Evolutionary conservation across 352 stramenopile species (phyloP), one percentile per base, ranked within the genome.

Genomic region (Phytopythium ostracodes): DNA sequence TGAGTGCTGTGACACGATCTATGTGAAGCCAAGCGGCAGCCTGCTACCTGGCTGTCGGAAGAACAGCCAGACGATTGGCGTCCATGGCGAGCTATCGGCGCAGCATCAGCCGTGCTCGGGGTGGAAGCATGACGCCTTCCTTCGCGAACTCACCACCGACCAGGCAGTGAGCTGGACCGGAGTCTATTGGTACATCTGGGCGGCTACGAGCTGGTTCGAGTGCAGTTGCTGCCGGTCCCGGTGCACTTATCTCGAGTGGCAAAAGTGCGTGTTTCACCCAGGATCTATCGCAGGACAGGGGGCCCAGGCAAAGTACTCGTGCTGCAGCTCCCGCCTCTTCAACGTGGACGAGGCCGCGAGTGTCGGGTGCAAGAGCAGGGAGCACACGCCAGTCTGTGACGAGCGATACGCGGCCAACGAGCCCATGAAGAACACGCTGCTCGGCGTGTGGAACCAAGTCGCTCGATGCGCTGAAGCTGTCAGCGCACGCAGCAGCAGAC

Each of bases 151-250:
- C 2, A 64, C 73, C 7, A 63, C 67, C 12, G 65, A 81, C 25
- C 78, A 73, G 40, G 67, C 59, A 1, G 72, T 88, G 44, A 71
- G 68, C 4, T 97, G 87, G 87, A 76, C 65, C 22, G 74, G 66
- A 0, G 73, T 77, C 0, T 97, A 94, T 58, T 97, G 90, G 89
- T 82, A 85, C 51, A 51, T 96, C 6, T 97, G 84, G 88, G 85
- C 76, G 1, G 79, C 77, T 14, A 85, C 68, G 8, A 76, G 81
- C 29, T 67, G 62, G 29, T 87, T 92, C 27, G 52, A 59, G n/a
- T 96, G 85, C 58, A 62, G 25, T 14, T 60, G 65, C 10, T 94
- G 81, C 62, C 73, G 68, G 14, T 62, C 69, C 14, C 67, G 54
- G 27, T 87, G 67, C 44, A 76, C 65, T 29, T 67, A 87, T 5